Evolutionary conservation across 306 rosid species (phyloP).

Genomic region (Corylus americana): DNA sequence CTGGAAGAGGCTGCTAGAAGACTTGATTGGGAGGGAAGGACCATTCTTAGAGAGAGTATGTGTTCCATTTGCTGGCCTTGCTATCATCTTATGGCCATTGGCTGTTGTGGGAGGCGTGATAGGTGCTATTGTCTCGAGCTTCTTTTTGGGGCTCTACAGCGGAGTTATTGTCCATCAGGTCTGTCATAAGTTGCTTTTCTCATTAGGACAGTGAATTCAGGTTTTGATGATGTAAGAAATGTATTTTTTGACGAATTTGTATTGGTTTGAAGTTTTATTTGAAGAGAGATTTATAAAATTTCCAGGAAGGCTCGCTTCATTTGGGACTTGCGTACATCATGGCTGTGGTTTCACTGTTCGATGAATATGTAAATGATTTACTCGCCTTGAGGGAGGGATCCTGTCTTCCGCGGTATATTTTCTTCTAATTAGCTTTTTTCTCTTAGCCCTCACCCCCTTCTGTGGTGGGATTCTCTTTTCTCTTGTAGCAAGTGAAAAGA

Average conservation of each 20-base stretch:
- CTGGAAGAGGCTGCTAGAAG: constrained; percentile 87
- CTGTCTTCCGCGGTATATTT: constrained; percentile 72
- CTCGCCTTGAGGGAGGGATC: constrained; percentile 82
- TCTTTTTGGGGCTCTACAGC: constrained; percentile 62
- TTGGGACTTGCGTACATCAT: constrained; percentile 72
- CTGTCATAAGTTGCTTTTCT: constrained; percentile 15
- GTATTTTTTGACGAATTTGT: constrained; percentile 2
- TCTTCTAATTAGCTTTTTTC: too few species aligned
- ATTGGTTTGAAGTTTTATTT: constrained; percentile 3
- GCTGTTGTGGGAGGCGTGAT: constrained; percentile 65
- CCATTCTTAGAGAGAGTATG: constrained; percentile 81
- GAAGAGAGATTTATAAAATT: neutral
- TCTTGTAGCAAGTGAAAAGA: too few species aligned
- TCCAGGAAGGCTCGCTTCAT: constrained; percentile 60
- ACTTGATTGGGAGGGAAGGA: constrained; percentile 81
- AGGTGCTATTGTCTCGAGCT: constrained; percentile 51
- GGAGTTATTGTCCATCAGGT: constrained; percentile 83
- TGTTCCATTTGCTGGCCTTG: constrained; percentile 83
- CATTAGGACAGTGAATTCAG: neutral
- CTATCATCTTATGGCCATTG: constrained; percentile 81
- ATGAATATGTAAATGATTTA: constrained; percentile 81
- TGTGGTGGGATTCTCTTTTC: too few species aligned
- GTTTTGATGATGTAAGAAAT: neutral
- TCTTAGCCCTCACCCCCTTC: too few species aligned
- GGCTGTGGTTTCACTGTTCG: constrained; percentile 73